phyloP scores from a whole-genome alignment of 2,329 filamentous ascomycete genomes.

The Conoideocrella luteorostrata region DNA sequence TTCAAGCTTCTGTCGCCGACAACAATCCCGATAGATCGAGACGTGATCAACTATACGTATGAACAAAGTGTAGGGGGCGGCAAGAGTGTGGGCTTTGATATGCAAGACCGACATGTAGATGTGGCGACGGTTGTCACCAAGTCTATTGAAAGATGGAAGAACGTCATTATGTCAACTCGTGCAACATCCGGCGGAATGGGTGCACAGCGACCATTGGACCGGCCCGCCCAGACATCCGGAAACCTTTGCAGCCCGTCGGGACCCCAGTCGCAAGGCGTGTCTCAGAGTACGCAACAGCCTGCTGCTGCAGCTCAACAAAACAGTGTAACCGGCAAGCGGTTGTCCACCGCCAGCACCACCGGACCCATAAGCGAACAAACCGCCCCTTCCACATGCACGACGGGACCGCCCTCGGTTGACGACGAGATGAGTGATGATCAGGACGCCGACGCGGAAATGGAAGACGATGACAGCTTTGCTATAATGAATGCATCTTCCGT shows the following conservation, averaged over 20 bases:
- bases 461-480: constrained; percentile 50
- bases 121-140: constrained; percentile 43
- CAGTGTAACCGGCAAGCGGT: constrained; percentile 16
- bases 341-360: constrained; percentile 30
- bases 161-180: constrained; percentile 48
- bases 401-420: constrained; percentile 34
- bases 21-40: constrained; percentile 45
- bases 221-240: constrained; percentile 16
- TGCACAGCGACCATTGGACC: constrained; percentile 43
- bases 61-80: constrained; percentile 37
- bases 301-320: constrained; percentile 9
- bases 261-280: constrained; percentile 15
- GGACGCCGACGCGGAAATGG: constrained; percentile 46
- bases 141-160: constrained; percentile 58
- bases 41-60: constrained; percentile 39
- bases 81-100: constrained; percentile 36
- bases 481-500: constrained; percentile 38
- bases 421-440: constrained; percentile 28
- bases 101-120: constrained; percentile 47
- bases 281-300: constrained; percentile 19
- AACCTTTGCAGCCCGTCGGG: constrained; percentile 17
- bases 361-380: constrained; percentile 27
- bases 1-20: constrained; percentile 47
- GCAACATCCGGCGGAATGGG: constrained; percentile 37
- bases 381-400: constrained; percentile 25